Evolutionary conservation across 2,329 filamentous ascomycete genomes (phyloP).

Genomic region (Stromatinia cepivora): DNA sequence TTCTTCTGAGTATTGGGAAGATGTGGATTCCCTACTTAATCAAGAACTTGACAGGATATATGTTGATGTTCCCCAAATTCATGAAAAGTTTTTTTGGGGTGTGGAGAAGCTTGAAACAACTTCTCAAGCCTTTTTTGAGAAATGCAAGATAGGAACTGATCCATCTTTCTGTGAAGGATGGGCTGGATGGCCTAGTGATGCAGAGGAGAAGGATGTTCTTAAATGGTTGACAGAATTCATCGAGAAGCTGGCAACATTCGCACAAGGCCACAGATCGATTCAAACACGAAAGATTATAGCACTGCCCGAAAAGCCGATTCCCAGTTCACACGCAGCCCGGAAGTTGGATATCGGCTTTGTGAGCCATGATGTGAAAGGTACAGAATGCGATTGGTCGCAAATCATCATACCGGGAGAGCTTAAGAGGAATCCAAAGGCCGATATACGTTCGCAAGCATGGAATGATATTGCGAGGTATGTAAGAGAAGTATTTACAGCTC

Average conservation of each 20-base stretch:
- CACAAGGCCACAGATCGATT: conserved; percentile 31
- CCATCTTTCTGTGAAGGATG: not conserved
- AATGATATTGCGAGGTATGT: not conserved
- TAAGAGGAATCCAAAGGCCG: conserved; percentile 30
- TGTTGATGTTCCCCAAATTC: conserved; percentile 22
- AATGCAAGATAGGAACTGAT: not conserved
- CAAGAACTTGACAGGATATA: conserved; percentile 33
- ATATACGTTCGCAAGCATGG: not conserved
- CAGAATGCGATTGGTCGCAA: not conserved
- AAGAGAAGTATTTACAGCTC: not conserved
- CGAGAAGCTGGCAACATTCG: conserved; percentile 30
- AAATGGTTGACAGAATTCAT: conserved; percentile 34
- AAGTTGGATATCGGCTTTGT: conserved; percentile 32
- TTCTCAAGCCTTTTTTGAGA: not conserved
- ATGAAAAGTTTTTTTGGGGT: conserved; percentile 20
- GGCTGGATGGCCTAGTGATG: conserved; percentile 1
- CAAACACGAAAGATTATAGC: not conserved
- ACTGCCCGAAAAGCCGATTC: conserved; percentile 31
- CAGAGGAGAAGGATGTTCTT: conserved; percentile 31
- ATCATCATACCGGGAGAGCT: conserved; percentile 31
- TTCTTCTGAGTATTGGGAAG: conserved; percentile 14
- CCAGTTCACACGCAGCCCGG: conserved; percentile 29
- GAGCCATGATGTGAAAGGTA: not conserved
- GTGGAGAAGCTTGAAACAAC: not conserved
- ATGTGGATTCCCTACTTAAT: conserved; percentile 28